Evolutionary conservation across 2,329 filamentous ascomycete genomes (phyloP).

Genomic region (Emergomyces africanus): DNA sequence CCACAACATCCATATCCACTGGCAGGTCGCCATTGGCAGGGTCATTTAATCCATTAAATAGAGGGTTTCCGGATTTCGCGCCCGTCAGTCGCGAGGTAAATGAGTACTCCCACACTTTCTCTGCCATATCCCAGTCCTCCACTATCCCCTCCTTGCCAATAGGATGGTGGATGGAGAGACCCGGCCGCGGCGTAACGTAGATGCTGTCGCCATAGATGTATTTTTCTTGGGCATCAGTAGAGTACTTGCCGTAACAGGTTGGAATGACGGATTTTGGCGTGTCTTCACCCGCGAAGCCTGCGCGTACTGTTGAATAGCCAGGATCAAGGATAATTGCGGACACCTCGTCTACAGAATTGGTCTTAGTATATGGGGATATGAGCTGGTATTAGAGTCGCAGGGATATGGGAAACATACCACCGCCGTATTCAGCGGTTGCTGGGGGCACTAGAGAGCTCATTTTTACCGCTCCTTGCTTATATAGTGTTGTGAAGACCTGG

Average conservation of each 20-base stretch:
- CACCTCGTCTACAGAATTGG: slow-evolving; percentile 62
- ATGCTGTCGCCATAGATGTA: slow-evolving; percentile 80
- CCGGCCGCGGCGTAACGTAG: slow-evolving; percentile 60
- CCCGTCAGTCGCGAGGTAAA: slow-evolving; percentile 81
- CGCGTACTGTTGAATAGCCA: slow-evolving; percentile 80
- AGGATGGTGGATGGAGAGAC: slow-evolving; percentile 80
- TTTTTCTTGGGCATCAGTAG: slow-evolving; percentile 40
- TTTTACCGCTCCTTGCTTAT: not conserved
- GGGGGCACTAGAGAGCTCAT: slow-evolving; percentile 35
- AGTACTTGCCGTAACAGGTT: slow-evolving; percentile 66
- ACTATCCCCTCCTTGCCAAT: slow-evolving; percentile 82
- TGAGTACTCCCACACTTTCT: slow-evolving; percentile 83
- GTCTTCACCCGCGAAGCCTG: slow-evolving; percentile 95
- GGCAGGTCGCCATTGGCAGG: slow-evolving; percentile 46
- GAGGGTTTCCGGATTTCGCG: slow-evolving; percentile 53
- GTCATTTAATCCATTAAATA: slow-evolving; percentile 70
- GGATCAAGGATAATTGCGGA: slow-evolving; percentile 94
- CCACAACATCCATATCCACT: slow-evolving; percentile 48
- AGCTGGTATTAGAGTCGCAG: not conserved
- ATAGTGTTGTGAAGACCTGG: not conserved
- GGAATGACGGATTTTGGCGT: slow-evolving; percentile 87
- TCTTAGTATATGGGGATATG: not conserved
- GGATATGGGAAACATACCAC: slow-evolving; percentile 26
- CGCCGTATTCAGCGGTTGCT: slow-evolving; percentile 36
- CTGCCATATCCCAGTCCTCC: slow-evolving; percentile 89